Percentiles rank a stretch among this genome's conserved stretches.
These are phyloP conservation scores for Stachybotrys chartarum DNA, from an alignment of 2,329 filamentous ascomycete species.

Conservation along the genomic window DNA sequence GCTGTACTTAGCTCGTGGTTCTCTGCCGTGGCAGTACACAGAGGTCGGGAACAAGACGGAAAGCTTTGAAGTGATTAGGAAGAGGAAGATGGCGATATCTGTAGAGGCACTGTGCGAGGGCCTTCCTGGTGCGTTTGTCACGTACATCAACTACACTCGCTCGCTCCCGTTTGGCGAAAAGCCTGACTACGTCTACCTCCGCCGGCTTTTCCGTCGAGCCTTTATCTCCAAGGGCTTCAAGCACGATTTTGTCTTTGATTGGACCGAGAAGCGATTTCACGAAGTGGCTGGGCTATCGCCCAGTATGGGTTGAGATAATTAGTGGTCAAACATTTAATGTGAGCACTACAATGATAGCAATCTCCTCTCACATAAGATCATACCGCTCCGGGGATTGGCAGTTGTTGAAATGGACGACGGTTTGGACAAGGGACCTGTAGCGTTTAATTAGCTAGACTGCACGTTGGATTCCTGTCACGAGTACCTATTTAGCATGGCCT, in stretches of 20 bases:
- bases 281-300: not conserved
- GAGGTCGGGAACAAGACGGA: conserved; percentile 44
- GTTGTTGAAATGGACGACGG: too few relatives aligned
- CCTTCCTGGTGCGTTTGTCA: conserved; percentile 68
- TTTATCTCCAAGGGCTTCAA: not conserved
- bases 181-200: conserved; percentile 50
- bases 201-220: not conserved
- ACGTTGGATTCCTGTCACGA: too few relatives aligned
- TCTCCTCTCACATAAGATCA: too few relatives aligned
- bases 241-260: not conserved
- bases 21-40: conserved; percentile 68
- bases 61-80: conserved; percentile 47
- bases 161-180: conserved; percentile 68
- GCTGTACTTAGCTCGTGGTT: conserved; percentile 69
- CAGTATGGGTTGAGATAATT: too few relatives aligned
- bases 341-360: too few relatives aligned
- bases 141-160: conserved; percentile 69
- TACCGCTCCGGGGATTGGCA: too few relatives aligned
- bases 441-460: too few relatives aligned
- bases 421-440: too few relatives aligned
- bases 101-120: conserved; percentile 67
- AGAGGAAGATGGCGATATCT: conserved; percentile 43
- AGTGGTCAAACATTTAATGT: too few relatives aligned
- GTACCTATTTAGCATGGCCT: too few relatives aligned
- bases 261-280: not conserved